These are phyloP conservation scores for Solanum stenotomum DNA, from an alignment of 257 asterid species.

Conservation along the genomic window DNA sequence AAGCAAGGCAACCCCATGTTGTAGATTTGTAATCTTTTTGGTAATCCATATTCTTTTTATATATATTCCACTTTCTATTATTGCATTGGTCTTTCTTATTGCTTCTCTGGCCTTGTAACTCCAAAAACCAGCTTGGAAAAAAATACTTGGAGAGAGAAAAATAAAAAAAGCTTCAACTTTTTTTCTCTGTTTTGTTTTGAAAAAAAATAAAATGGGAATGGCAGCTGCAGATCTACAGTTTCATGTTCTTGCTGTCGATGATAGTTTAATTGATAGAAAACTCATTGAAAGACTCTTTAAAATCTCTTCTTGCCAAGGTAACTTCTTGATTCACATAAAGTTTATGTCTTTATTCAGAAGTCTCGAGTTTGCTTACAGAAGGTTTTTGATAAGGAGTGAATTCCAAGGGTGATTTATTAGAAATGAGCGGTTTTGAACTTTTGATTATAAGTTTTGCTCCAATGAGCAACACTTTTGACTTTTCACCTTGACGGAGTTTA, in stretches of 20 bases:
- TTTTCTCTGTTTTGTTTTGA: background rate
- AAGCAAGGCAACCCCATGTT: constrained; percentile 2
- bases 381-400: no score
- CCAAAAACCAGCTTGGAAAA: constrained; percentile 39
- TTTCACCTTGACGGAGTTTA: background rate
- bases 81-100: constrained; percentile 6
- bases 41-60: constrained; percentile 3
- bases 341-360: background rate
- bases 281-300: constrained; percentile 38
- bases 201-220: constrained; percentile 20
- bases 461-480: background rate
- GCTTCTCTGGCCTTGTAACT: constrained; percentile 53
- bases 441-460: background rate
- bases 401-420: no score
- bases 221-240: constrained; percentile 26
- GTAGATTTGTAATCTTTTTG: constrained; percentile 1
- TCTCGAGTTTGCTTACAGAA: background rate
- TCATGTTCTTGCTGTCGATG: constrained; percentile 49
- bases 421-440: no score
- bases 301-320: constrained; percentile 42
- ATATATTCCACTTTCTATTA: background rate
- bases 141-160: constrained; percentile 19
- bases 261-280: constrained; percentile 33
- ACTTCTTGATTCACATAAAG: background rate
- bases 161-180: background rate